Evolutionary conservation across 306 rosid genomes (phyloP), one percentile per base, ranked within the genome.

Genomic region (Gleditsia sinensis): DNA sequence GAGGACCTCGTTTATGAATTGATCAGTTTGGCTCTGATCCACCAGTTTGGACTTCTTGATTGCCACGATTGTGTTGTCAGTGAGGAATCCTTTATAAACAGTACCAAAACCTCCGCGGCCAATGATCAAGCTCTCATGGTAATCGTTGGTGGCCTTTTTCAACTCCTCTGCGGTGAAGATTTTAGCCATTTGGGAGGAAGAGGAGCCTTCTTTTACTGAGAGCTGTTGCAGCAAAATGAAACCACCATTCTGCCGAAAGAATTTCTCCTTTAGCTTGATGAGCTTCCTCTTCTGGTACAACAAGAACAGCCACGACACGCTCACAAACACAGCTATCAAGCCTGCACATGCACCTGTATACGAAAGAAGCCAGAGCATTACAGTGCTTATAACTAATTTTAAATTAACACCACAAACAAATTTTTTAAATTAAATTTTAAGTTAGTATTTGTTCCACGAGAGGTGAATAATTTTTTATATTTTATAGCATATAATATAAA

Each of bases 181-280:
- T 30, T 58, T 6, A 9, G 65, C 65, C 16, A n/a, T 1, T 12
- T n/a, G 21, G 34, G 65, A 54, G 8, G 72, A 21, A 4, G n/a
- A n/a, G n/a, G n/a, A n/a, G n/a, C 50, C 36, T 58, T 69, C 60
- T n/a, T 46, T 53, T 25, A 17, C 23, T 0, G 65, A 46, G 33
- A 78, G 83, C 19, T 34, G 76, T 1, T 27, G 80, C 8, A 74
- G 59, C 17, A 83, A 69, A n/a, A 63, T 3, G 1, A 78, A 4
- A 7, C 83, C 81, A 16, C 81, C 86, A 74, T 83, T 78, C 57
- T 39, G 32, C 20, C n/a, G 4, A 24, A 74, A 83, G 24, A 83
- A 83, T 2, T 27, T 69, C 37, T 83, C 75, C 32, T 74, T 83
- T 1, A 36, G 45, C 32, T 40, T 55, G n/a, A n/a, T n/a, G n/a